Base-by-base conservation (phyloP, 2,329 filamentous ascomycete species). In the Penicillium sp. region DNA sequence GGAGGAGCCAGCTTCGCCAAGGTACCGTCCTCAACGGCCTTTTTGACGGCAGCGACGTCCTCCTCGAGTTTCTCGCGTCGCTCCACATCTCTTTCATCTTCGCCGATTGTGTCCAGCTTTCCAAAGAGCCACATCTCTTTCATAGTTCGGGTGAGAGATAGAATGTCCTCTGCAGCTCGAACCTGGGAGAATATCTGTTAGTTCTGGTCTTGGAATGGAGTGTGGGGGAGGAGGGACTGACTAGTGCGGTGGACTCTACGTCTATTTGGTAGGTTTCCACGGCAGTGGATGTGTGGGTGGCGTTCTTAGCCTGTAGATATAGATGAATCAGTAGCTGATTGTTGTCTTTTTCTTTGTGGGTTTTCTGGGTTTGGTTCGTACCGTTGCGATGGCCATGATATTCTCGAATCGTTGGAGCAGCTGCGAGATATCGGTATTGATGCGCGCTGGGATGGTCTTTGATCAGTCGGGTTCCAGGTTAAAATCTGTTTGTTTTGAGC, bases 51-150 rank as follows among this genome's bases (percentile, higher is more conserved):
- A 50, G 64, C 71, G 9, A 77, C 78, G 62, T 79, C 75, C 47
- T 73, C 71, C 58, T 83, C 81, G 28, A 80, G 70, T 56, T 72
- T 69, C 71, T 77, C 63, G 56, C 75, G 65, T 55, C 75, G 66
- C 64, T 76, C 64, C 10, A 71, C 62, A 48, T 77, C 73, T 18
- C 70, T 63, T 28, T 74, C 73, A 36, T 76, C 69, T 52, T 74
- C 73, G 13, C 75, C 79, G 1, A 87, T 67, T 0, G 83, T 86
- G 52, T 87, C 79, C 39, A 88, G 75, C 53, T 83, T 83, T 3
- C 86, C 86, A 62, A 87, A 87, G 5, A 88, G 75, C 86, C 86
- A 88, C 19, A 84, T 77, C 66, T 88, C 86, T 66, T 88, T 87
- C 72, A 89, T 76, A 23, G 81, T 79, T 19, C 86, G 80, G 23